Percentiles rank a stretch among this genome's conserved stretches.
phyloP scores from a whole-genome alignment of 1,139 yeast genomes.

The Geotrichum klebahnii region DNA sequence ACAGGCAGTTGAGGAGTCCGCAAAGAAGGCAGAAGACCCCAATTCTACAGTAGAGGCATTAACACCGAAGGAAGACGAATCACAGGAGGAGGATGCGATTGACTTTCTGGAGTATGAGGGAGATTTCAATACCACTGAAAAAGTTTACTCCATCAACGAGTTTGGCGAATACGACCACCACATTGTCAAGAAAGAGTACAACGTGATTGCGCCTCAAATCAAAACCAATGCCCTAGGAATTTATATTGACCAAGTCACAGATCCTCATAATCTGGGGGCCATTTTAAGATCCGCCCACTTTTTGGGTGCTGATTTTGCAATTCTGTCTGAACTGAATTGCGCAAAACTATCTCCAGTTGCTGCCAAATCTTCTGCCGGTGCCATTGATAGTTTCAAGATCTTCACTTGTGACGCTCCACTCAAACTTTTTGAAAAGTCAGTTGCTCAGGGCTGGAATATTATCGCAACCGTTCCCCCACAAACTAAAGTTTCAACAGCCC shows the following conservation, averaged over 20 bases:
- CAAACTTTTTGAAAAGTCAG: slow-evolving; percentile 55
- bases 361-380: slow-evolving; percentile 75
- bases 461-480: slow-evolving; percentile 54
- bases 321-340: slow-evolving; percentile 65
- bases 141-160: not conserved
- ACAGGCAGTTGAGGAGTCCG: not conserved
- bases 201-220: slow-evolving; percentile 24
- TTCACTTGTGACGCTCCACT: slow-evolving; percentile 57
- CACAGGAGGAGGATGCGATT: slow-evolving; percentile 5
- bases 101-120: slow-evolving; percentile 14
- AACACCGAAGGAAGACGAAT: not conserved
- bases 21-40: not conserved
- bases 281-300: slow-evolving; percentile 76
- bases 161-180: not conserved
- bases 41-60: not conserved
- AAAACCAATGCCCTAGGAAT: slow-evolving; percentile 62
- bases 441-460: slow-evolving; percentile 63
- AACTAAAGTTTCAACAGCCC: slow-evolving; percentile 23
- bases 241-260: slow-evolving; percentile 76
- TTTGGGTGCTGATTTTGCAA: slow-evolving; percentile 78
- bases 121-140: not conserved
- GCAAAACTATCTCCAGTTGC: slow-evolving; percentile 76
- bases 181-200: not conserved
- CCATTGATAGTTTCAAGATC: slow-evolving; percentile 67
- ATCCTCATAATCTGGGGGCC: slow-evolving; percentile 89